Base-by-base conservation (phyloP, 1,284 basidiomycete genomes). In the Heterobasidion annosum region DNA sequence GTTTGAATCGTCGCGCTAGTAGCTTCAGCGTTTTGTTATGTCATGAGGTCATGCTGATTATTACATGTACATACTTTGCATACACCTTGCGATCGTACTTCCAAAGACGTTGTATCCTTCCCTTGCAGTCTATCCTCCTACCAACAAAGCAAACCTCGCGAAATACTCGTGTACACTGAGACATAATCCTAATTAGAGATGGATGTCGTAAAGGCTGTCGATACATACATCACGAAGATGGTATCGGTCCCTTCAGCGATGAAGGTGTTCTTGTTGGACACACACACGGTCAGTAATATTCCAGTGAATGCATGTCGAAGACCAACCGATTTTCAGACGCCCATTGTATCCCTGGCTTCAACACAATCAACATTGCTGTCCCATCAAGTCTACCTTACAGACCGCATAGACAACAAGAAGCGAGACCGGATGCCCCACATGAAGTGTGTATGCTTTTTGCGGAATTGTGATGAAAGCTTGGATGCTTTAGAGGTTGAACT, bases 341-440 rank as follows among this genome's bases (percentile, higher is more conserved):
- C 97, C 1, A 96, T 98, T 60, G 89, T 99, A 10, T 98, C 95
- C 1, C 79, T 98, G 8, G 91, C 94, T 3, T 88, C 93, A 1
- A 99, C 97, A 0, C 97, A 99, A 66, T 95, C 93, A 2, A 88
- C 88, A 9, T 78, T 99, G 19, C 76, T 99, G n/a, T 84, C 92
- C 3, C 93, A 98, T 63, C 94, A 99, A 67, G 92, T 99, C 18
- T 99, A 99, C 70, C 82, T 99, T 52, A 99, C 96, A 1, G 97
- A 99, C 73, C 81, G 93, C 56, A 91, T 99, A 67, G 94, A 97
- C 75, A 98, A 98, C 70, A 78, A 75, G 65, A 83, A 85, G 61
- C 84, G 90, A 59, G 93, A 95, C 65, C 74, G 91, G 15, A 93
- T 98, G 83, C 83, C 89, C 13, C 96, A 99, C 67, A 88, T 99